Percentiles rank a stretch among this genome's conserved stretches.
Evolutionary conservation across 2,329 filamentous ascomycete genomes (phyloP).

Genomic region (Claviceps sp.): DNA sequence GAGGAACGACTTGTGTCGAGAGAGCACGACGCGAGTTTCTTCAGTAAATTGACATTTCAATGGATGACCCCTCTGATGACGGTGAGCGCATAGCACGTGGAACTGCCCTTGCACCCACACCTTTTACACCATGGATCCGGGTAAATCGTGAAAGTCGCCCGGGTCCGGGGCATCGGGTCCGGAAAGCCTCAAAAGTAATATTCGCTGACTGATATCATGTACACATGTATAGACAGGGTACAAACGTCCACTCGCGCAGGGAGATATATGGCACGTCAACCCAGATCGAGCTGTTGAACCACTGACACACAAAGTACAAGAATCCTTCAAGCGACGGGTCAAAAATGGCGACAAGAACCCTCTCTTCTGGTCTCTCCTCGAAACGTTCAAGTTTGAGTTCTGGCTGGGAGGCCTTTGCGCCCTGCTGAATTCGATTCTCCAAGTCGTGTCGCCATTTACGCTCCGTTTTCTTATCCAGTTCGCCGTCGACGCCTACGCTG

Average conservation of each 20-base stretch:
- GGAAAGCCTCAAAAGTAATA: neutral
- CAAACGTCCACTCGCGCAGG: conserved; percentile 65
- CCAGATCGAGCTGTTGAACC: conserved; percentile 60
- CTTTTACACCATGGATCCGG: neutral
- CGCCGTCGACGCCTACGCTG: conserved; percentile 64
- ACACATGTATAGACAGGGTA: conserved; percentile 54
- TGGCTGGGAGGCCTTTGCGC: conserved; percentile 71
- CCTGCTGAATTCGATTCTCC: conserved; percentile 56
- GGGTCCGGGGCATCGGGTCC: neutral
- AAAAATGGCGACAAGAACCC: conserved; percentile 58
- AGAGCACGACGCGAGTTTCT: conserved; percentile 60
- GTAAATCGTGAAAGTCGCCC: neutral
- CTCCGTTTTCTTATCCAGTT: conserved; percentile 80
- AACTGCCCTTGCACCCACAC: neutral
- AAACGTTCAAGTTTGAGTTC: conserved; percentile 77
- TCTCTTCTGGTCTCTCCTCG: conserved; percentile 68
- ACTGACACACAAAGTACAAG: conserved; percentile 52
- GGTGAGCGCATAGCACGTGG: conserved; percentile 27
- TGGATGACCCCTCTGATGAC: conserved; percentile 87
- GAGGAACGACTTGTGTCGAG: conserved; percentile 40
- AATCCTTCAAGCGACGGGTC: conserved; percentile 55
- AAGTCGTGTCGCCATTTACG: conserved; percentile 75
- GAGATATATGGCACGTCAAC: conserved; percentile 84
- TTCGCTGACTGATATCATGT: neutral
- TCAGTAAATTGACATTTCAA: conserved; percentile 68